Evolutionary conservation across 139 green algal genomes (phyloP).

Genomic region (Chlorokybus atmophyticus): DNA sequence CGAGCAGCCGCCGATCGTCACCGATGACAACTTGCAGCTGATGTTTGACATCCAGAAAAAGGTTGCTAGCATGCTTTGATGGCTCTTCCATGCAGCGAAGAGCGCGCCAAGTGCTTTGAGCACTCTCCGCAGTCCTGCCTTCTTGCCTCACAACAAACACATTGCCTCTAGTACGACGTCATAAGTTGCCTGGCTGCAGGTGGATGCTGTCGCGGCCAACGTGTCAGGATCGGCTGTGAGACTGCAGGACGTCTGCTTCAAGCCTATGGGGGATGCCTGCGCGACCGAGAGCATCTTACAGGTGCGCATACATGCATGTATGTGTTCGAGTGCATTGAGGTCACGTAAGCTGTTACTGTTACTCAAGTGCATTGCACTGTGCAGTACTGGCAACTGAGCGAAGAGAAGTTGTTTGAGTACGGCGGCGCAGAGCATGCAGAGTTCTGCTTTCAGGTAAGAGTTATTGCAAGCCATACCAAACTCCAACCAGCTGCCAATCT

Average conservation of each 20-base stretch:
- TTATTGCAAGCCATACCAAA: background rate
- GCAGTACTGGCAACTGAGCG: conserved; percentile 80
- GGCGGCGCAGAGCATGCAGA: conserved; percentile 12
- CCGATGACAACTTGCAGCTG: conserved; percentile 41
- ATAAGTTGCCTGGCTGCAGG: too few relatives aligned
- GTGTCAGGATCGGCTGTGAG: conserved; percentile 25
- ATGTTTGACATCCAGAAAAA: conserved; percentile 72
- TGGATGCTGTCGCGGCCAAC: conserved; percentile 7
- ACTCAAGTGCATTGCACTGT: too few relatives aligned
- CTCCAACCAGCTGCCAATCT: background rate
- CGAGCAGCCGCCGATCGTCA: conserved; percentile 49
- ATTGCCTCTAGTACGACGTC: too few relatives aligned
- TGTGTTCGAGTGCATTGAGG: too few relatives aligned
- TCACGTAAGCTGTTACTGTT: too few relatives aligned
- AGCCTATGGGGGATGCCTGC: conserved; percentile 61
- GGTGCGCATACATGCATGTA: too few relatives aligned
- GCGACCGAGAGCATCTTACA: conserved; percentile 53
- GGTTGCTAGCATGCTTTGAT: conserved; percentile 1
- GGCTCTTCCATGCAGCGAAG: background rate
- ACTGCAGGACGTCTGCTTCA: conserved; percentile 66
- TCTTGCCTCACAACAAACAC: too few relatives aligned
- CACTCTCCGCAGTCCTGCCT: too few relatives aligned
- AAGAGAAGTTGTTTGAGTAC: conserved; percentile 16
- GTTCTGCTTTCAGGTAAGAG: conserved; percentile 22
- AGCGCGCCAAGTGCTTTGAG: too few relatives aligned